A percentile compares a stretch with the other conserved stretches of the same genome.
Evolutionary conservation across 148 eudicot genomes (phyloP).

Genomic region (Chenopodium suecicum): DNA sequence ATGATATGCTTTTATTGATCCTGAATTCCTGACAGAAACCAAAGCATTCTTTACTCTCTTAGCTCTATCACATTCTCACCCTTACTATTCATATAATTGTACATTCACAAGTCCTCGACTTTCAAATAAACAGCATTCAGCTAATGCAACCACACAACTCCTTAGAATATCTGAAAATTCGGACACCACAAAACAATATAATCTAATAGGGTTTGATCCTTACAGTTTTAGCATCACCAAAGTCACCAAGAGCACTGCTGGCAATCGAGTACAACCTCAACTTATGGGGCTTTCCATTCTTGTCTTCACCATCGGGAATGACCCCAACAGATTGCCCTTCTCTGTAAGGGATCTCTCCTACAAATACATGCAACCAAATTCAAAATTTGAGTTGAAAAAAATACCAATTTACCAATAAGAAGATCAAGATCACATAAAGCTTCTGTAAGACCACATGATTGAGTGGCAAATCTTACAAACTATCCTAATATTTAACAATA

Average conservation of each 20-base stretch:
- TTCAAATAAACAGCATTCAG: not conserved
- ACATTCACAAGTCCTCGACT: not conserved
- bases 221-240: constrained; percentile 96
- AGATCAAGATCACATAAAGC: not conserved
- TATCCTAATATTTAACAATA: not conserved
- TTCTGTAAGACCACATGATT: not conserved
- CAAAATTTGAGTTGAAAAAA: not conserved
- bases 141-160: not conserved
- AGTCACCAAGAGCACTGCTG: constrained; percentile 98
- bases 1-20: not conserved
- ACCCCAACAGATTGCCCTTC: constrained; percentile 98
- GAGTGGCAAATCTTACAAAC: not conserved
- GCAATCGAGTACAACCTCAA: constrained; percentile 96
- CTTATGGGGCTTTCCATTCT: constrained; percentile 98
- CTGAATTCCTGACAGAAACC: not conserved
- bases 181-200: not conserved
- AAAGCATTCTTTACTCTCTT: not conserved
- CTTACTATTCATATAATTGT: not conserved
- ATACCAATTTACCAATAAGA: not conserved
- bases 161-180: not conserved
- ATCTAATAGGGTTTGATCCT: constrained; percentile 24
- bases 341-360: constrained; percentile 94
- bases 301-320: constrained; percentile 91
- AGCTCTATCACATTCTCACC: not conserved
- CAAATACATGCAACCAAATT: constrained; percentile 14